Evolutionary conservation across 2,329 filamentous ascomycete genomes (phyloP), one percentile per base, ranked within the genome.

Genomic region (Basipetospora chlamydospora): DNA sequence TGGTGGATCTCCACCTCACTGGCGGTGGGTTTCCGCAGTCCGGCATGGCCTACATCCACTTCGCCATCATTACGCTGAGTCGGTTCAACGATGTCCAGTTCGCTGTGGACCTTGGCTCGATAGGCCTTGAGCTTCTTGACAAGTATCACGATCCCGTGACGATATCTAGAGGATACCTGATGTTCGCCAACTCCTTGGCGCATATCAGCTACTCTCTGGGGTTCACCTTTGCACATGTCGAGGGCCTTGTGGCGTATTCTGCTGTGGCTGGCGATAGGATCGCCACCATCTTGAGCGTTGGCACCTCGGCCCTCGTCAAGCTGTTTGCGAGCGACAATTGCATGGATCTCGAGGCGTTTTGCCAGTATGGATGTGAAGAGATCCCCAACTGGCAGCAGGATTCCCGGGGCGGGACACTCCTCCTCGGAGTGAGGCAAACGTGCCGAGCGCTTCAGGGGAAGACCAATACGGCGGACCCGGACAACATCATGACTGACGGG

Each of bases 371-470:
- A n/a, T 79, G 77, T 41, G 71, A 85, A 42, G 81, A 86, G 43
- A 71, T 83, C 40, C 72, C 73, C 2, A 73, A 78, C 34, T 87
- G 81, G 81, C 63, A 75, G 32, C 61, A 67, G 30, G 81, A 86
- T 46, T 68, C 78, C 2, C 67, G 80, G 40, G 82, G 82, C 12
- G 82, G 82, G 3, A 73, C 74, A 0, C 61, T 85, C 35, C 59
- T 87, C 6, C 70, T 80, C 41, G 67, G 70, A 3, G 63, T 78
- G 3, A 62, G 77, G 34, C 81, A 87, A 50, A 66, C 71, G 17
- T 70, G 67, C 35, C 70, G 79, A 33, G 78, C 82, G 16, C 56
- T 87, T 15, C 79, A 85, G 50, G 82, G 82, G 37, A 87, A 85
- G 53, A 87, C 82, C 0, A 55, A 56, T 9, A 56, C 56, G 3